Evolutionary conservation across 768 basidiomycete species (phyloP).

Genomic region (Leccinum subgranulosum): DNA sequence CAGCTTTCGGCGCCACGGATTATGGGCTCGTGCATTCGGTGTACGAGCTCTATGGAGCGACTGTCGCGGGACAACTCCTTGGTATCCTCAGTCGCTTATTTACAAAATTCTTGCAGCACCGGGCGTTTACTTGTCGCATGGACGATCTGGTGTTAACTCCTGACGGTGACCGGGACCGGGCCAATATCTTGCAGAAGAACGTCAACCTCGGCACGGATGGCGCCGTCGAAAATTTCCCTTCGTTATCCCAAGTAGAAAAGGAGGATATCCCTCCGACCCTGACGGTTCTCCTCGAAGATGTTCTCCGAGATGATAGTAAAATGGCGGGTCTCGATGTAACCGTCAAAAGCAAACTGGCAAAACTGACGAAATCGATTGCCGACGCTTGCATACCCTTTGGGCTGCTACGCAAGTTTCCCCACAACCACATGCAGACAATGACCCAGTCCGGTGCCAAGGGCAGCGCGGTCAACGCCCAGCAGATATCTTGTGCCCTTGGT

Average conservation of each 20-base stretch:
- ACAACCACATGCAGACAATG: slow-evolving; percentile 99
- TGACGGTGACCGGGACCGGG: slow-evolving; percentile 69
- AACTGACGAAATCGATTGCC: slow-evolving; percentile 87
- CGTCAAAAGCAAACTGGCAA: slow-evolving; percentile 80
- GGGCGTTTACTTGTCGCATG: slow-evolving; percentile 98
- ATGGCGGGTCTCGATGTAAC: slow-evolving; percentile 97
- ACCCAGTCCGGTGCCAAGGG: slow-evolving; percentile 98
- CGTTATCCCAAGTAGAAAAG: slow-evolving; percentile 49
- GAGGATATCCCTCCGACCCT: slow-evolving; percentile 58
- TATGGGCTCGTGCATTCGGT: slow-evolving; percentile 97
- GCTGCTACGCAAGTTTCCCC: slow-evolving; percentile 89
- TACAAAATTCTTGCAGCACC: slow-evolving; percentile 95
- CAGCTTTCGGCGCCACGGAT: slow-evolving; percentile 93
- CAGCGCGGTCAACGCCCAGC: slow-evolving; percentile 93
- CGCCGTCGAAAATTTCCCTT: slow-evolving; percentile 88
- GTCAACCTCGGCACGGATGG: slow-evolving; percentile 78
- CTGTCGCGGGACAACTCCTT: slow-evolving; percentile 84
- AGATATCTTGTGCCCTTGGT: slow-evolving; percentile 96
- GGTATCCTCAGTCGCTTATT: slow-evolving; percentile 92
- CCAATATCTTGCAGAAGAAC: slow-evolving; percentile 63
- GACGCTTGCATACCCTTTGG: slow-evolving; percentile 84
- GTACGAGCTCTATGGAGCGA: slow-evolving; percentile 91
- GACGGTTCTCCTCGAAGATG: slow-evolving; percentile 76
- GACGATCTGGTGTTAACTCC: slow-evolving; percentile 92
- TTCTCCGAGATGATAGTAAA: slow-evolving; percentile 91